phyloP scores from a whole-genome alignment of 345 rosid species.

The Pugionium cornutum region DNA sequence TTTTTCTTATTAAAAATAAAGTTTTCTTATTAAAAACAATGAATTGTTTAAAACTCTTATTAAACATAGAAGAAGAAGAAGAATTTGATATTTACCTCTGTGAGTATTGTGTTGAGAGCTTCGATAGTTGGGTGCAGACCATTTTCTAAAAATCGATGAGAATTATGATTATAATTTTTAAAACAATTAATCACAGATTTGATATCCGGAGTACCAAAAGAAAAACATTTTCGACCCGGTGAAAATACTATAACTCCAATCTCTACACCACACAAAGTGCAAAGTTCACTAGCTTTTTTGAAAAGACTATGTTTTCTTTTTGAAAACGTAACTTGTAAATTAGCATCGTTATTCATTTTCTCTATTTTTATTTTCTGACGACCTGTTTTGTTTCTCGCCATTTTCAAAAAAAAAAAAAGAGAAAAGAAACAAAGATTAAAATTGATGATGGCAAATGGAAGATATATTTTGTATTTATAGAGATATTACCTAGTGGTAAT shows the following conservation, averaged over 20 bases:
- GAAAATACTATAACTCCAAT: slow-evolving; percentile 25
- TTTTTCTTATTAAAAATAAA: too few relatives aligned
- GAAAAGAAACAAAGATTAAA: not conserved
- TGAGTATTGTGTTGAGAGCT: slow-evolving; percentile 46
- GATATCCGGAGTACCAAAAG: slow-evolving; percentile 59
- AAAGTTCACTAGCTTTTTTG: slow-evolving; percentile 24
- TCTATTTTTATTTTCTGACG: not conserved
- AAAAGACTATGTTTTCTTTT: slow-evolving; percentile 12
- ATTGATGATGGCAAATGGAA: not conserved
- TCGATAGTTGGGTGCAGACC: slow-evolving; percentile 44
- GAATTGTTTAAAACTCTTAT: not conserved
- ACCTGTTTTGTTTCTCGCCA: not conserved
- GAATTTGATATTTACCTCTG: slow-evolving; percentile 26
- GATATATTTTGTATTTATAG: slow-evolving; percentile 8
- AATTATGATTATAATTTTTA: slow-evolving; percentile 21
- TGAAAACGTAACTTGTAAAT: slow-evolving; percentile 13
- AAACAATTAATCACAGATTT: slow-evolving; percentile 40
- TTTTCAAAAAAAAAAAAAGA: not conserved
- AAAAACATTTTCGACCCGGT: slow-evolving; percentile 42
- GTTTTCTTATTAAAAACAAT: not conserved
- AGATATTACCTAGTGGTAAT: not conserved
- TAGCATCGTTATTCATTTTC: not conserved
- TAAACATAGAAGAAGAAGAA: not conserved
- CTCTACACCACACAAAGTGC: slow-evolving; percentile 10
- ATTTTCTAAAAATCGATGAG: slow-evolving; percentile 29